phyloP scores from a whole-genome alignment of 805 yeast genomes.

The Ogataea saltuana region DNA sequence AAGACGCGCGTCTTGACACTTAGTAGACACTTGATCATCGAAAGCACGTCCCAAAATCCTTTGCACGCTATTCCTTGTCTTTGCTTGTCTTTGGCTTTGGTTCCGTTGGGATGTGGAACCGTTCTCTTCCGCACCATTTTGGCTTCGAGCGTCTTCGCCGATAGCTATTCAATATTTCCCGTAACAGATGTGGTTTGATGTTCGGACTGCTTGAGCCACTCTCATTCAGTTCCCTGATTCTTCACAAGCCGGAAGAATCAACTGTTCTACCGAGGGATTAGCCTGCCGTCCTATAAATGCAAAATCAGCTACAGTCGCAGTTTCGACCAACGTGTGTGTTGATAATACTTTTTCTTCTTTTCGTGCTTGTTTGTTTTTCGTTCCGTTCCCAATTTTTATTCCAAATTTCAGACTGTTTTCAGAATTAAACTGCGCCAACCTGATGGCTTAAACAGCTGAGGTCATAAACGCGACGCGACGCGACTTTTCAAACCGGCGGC shows the following conservation, averaged over 20 bases:
- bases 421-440: background rate
- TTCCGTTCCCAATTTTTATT: conserved; percentile 3
- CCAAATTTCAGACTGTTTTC: background rate
- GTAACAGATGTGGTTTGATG: background rate
- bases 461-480: too few relatives aligned
- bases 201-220: background rate
- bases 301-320: too few relatives aligned
- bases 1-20: conserved; percentile 7
- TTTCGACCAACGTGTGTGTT: too few relatives aligned
- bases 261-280: too few relatives aligned
- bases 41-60: background rate
- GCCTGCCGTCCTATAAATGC: too few relatives aligned
- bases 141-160: too few relatives aligned
- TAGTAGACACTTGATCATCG: background rate
- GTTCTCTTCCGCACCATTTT: background rate
- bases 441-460: too few relatives aligned
- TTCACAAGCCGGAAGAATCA: too few relatives aligned
- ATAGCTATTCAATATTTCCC: background rate
- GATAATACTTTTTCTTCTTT: background rate
- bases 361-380: conserved; percentile 6
- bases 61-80: too few relatives aligned
- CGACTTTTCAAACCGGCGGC: too few relatives aligned
- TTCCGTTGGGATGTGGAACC: too few relatives aligned
- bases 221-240: background rate
- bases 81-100: too few relatives aligned